Conservation (phyloP, 257 asterid genomes). For the Mitragyna speciosa region DNA sequence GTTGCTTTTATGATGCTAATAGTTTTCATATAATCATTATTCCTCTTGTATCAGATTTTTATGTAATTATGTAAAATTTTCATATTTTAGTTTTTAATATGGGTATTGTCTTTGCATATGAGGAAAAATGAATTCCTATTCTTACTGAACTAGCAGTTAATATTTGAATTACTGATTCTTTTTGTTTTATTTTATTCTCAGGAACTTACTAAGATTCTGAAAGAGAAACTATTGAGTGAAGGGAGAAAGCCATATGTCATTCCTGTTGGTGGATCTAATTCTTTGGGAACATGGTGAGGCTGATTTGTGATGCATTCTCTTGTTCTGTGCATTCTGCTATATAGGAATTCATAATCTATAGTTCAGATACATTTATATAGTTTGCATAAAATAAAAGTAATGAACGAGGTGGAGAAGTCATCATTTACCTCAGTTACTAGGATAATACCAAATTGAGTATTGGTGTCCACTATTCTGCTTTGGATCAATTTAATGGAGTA, state of each 20-base stretch:
- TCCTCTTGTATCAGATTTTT: neutral
- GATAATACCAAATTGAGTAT: too few species aligned
- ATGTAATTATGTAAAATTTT: too few species aligned
- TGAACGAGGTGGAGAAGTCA: neutral
- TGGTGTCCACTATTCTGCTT: too few species aligned
- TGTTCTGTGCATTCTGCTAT: conserved; percentile 3
- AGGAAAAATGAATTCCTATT: neutral
- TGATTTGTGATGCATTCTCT: conserved; percentile 5
- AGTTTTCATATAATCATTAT: neutral
- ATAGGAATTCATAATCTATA: neutral
- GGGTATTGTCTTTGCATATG: neutral
- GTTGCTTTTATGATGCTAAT: neutral
- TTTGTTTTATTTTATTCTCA: conserved; percentile 31
- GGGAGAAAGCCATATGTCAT: conserved; percentile 93
- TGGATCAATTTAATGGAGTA: too few species aligned
- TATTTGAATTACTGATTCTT: neutral
- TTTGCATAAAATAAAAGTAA: neutral
- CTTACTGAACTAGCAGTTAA: neutral
- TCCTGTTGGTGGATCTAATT: conserved; percentile 97
- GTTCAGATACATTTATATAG: neutral
- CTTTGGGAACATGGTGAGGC: conserved; percentile 91
- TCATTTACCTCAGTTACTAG: too few species aligned
- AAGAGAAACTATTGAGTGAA: conserved; percentile 71
- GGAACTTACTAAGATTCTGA: conserved; percentile 79
- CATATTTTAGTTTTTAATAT: neutral